Percentiles rank a stretch among this genome's conserved stretches.
Evolutionary conservation across 208 protist genomes (phyloP).

Genomic region (Balamuthia mandrillaris): DNA sequence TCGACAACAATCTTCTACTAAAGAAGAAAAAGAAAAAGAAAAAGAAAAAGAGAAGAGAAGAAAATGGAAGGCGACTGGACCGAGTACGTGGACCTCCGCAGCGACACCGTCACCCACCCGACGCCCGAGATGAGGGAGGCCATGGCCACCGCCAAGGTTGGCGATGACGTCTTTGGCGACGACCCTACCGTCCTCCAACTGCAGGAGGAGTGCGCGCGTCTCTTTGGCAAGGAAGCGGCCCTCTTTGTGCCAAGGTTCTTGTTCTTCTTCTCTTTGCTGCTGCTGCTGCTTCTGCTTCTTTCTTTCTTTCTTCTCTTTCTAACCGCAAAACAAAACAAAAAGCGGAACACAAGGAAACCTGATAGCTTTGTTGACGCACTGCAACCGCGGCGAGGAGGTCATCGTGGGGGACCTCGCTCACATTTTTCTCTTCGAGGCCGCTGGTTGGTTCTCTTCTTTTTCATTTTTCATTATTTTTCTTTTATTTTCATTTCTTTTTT

Average conservation of each 20-base stretch:
- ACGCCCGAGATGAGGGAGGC: slow-evolving; percentile 48
- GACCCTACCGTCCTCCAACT: slow-evolving; percentile 55
- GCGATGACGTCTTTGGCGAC: slow-evolving; percentile 63
- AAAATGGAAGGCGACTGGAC: neutral
- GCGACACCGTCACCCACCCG: slow-evolving; percentile 57
- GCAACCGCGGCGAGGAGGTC: neutral
- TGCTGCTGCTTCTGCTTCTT: neutral
- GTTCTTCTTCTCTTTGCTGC: neutral
- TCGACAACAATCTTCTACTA: no score
- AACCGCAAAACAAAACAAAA: no score
- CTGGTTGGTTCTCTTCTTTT: neutral
- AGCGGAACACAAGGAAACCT: no score
- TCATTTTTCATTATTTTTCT: no score
- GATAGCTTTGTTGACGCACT: neutral
- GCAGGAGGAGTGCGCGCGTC: slow-evolving; percentile 2
- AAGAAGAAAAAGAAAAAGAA: no score
- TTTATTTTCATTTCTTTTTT: no score
- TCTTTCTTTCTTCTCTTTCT: no score
- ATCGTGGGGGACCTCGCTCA: neutral
- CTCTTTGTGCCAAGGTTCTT: slow-evolving; percentile 56
- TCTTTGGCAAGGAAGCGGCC: slow-evolving; percentile 64
- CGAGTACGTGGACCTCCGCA: slow-evolving; percentile 50
- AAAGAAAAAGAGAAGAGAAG: no score
- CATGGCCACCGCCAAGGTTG: slow-evolving; percentile 50
- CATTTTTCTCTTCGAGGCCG: neutral